Conservation (phyloP, 805 yeast genomes). For the Yarrowia osloensis region DNA sequence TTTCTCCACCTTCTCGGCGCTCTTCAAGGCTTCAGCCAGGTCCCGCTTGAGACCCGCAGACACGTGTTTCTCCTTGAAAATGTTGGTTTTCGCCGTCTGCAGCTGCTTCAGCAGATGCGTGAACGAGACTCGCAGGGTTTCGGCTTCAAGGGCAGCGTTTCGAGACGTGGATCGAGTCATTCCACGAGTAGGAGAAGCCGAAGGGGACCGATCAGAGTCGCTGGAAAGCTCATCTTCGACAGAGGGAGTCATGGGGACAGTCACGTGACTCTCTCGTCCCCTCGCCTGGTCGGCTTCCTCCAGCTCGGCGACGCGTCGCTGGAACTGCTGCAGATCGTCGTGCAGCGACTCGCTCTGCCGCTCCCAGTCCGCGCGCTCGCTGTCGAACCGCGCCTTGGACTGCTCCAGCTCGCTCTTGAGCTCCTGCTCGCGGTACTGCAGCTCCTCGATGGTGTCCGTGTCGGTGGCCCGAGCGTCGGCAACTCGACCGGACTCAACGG, state of each 20-base stretch:
- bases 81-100: conserved; percentile 55
- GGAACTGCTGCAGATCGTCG: conserved; percentile 38
- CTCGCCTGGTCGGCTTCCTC: not conserved
- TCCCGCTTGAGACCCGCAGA: conserved; percentile 44
- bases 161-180: conserved; percentile 1
- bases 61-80: conserved; percentile 50
- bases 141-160: conserved; percentile 54
- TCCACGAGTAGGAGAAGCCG: not conserved
- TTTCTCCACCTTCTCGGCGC: conserved; percentile 33
- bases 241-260: not conserved
- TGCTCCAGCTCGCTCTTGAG: conserved; percentile 37
- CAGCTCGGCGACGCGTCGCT: conserved; percentile 31
- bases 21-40: conserved; percentile 35
- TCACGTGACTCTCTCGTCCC: not conserved
- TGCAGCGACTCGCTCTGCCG: conserved; percentile 37
- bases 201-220: not conserved
- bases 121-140: conserved; percentile 65
- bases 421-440: conserved; percentile 40
- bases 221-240: not conserved
- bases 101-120: conserved; percentile 65
- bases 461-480: conserved; percentile 36
- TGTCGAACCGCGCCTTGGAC: conserved; percentile 35
- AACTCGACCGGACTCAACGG: conserved; percentile 36
- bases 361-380: conserved; percentile 36
- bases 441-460: conserved; percentile 39